Evolutionary conservation across 345 rosid species (phyloP).

Genomic region (Capsella bursapastoris): DNA sequence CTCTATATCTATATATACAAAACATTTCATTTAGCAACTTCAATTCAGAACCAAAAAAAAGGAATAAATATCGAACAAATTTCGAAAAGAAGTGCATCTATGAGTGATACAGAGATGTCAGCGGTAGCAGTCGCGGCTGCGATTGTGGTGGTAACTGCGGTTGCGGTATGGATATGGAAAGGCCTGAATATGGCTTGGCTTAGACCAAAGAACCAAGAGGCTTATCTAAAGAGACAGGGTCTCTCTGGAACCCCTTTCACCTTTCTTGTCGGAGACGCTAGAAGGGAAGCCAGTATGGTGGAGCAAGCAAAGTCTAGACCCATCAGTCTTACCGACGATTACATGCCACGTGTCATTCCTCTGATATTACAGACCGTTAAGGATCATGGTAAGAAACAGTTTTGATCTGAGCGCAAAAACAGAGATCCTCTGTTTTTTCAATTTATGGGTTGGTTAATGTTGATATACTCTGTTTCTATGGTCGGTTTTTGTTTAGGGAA

Average conservation of each 20-base stretch:
- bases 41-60: background rate
- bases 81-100: slow-evolving; percentile 13
- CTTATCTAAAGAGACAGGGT: slow-evolving; percentile 39
- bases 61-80: background rate
- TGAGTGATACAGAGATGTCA: slow-evolving; percentile 32
- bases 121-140: slow-evolving; percentile 27
- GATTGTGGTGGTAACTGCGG: slow-evolving; percentile 22
- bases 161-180: slow-evolving; percentile 34
- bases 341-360: slow-evolving; percentile 38
- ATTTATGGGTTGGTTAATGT: background rate
- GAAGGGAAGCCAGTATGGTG: slow-evolving; percentile 29
- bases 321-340: slow-evolving; percentile 32
- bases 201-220: slow-evolving; percentile 43
- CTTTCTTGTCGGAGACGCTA: slow-evolving; percentile 39
- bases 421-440: slow-evolving; percentile 27
- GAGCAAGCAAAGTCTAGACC: slow-evolving; percentile 36
- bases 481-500: slow-evolving; percentile 48
- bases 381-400: slow-evolving; percentile 38
- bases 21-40: slow-evolving; percentile 10
- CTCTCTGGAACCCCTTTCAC: slow-evolving; percentile 42
- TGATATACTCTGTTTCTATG: slow-evolving; percentile 25
- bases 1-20: background rate
- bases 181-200: slow-evolving; percentile 38
- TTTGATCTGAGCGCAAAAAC: slow-evolving; percentile 11
- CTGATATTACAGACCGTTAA: slow-evolving; percentile 27